These are phyloP conservation scores for Aspergillus olivimuriae DNA, from an alignment of 495 filamentous ascomycete genomes.

Conservation along the genomic window DNA sequence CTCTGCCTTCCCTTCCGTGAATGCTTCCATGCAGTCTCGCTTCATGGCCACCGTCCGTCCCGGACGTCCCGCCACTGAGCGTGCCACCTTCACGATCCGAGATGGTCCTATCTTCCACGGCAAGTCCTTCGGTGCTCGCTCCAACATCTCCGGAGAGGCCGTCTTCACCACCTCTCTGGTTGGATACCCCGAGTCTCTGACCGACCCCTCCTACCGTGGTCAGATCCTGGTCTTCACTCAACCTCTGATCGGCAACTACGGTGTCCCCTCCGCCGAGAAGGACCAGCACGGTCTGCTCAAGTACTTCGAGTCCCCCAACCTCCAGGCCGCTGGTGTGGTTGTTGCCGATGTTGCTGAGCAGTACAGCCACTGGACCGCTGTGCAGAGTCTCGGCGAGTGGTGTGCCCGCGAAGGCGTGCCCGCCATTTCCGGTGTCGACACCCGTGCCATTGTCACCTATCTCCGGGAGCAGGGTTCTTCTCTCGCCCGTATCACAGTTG, in stretches of 20 bases:
- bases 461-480: constrained; percentile 95
- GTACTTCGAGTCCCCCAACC: constrained; percentile 94
- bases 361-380: constrained; percentile 98
- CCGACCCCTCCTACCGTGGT: constrained; percentile 96
- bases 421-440: constrained; percentile 94
- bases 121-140: constrained; percentile 85
- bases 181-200: constrained; percentile 96
- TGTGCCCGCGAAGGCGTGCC: constrained; percentile 94
- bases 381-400: constrained; percentile 89
- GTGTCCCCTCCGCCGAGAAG: constrained; percentile 72
- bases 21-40: constrained; percentile 48
- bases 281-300: constrained; percentile 75
- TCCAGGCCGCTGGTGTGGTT: constrained; percentile 92
- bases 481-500: constrained; percentile 88
- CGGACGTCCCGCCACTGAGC: constrained; percentile 57
- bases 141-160: constrained; percentile 88
- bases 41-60: constrained; percentile 65
- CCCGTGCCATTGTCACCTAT: constrained; percentile 89
- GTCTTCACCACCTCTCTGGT: constrained; percentile 93
- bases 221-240: constrained; percentile 98
- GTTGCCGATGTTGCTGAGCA: constrained; percentile 89
- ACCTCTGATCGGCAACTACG: constrained; percentile 98
- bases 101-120: constrained; percentile 91
- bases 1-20: constrained; percentile 47
- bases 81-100: constrained; percentile 92